A percentile compares a stretch with the other conserved stretches of the same genome.
Conservation (phyloP, 2,329 filamentous ascomycete genomes). For the Penicillium concentricum region DNA sequence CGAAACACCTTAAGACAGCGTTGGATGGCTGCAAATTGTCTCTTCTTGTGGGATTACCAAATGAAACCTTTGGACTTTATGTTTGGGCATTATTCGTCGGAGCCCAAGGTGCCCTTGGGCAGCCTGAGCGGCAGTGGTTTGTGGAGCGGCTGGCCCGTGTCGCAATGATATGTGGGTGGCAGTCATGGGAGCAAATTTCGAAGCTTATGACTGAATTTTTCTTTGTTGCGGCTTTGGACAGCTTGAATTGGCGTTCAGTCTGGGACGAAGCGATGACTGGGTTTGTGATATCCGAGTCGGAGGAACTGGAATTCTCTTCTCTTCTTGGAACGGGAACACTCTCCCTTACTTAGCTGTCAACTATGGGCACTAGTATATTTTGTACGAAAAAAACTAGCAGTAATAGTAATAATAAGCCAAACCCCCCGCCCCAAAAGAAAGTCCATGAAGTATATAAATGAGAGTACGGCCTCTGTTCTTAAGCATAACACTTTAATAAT, state of each 20-base stretch:
- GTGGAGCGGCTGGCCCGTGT: slow-evolving; percentile 27
- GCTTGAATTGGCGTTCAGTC: slow-evolving; percentile 26
- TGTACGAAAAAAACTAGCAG: not conserved
- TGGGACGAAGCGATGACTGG: slow-evolving; percentile 33
- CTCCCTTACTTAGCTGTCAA: not conserved
- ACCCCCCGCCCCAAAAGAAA: too few species aligned
- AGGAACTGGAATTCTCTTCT: slow-evolving; percentile 12
- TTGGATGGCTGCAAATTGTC: slow-evolving; percentile 20
- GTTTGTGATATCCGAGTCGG: slow-evolving; percentile 16
- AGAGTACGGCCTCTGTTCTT: not conserved
- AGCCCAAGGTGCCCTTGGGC: slow-evolving; percentile 31
- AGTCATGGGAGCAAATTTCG: slow-evolving; percentile 30
- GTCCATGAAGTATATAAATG: not conserved
- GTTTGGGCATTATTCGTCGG: slow-evolving; percentile 37
- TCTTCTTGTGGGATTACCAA: slow-evolving; percentile 14
- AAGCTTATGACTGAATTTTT: slow-evolving; percentile 29
- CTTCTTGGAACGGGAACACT: not conserved
- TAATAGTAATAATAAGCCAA: not conserved
- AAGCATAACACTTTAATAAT: too few species aligned
- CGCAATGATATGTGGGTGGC: slow-evolving; percentile 30
- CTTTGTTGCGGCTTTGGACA: slow-evolving; percentile 27
- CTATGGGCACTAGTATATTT: not conserved
- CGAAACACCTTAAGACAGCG: slow-evolving; percentile 28
- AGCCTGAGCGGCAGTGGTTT: slow-evolving; percentile 33
- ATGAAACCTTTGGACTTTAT: slow-evolving; percentile 25